A percentile compares a stretch with the other conserved stretches of the same genome.
These are phyloP conservation scores for Yarrowia keelungensis DNA, from an alignment of 805 yeast genomes.

Conservation along the genomic window DNA sequence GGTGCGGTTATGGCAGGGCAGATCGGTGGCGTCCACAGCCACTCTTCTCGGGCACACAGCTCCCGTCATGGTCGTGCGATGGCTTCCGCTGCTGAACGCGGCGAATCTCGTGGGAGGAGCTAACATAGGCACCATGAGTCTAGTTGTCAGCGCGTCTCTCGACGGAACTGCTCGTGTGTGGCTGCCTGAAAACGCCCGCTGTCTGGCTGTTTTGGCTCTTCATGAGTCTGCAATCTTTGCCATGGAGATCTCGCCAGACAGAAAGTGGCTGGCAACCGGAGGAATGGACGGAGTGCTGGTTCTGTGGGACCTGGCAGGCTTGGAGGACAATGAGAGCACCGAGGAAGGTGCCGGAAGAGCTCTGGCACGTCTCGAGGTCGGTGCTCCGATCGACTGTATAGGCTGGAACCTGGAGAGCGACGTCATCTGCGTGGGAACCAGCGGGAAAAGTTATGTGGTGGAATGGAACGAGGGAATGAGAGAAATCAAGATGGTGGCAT, in stretches of 20 bases:
- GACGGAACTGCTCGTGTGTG: slow-evolving; percentile 76
- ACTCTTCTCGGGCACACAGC: slow-evolving; percentile 44
- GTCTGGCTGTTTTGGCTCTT: slow-evolving; percentile 50
- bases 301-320: slow-evolving; percentile 44
- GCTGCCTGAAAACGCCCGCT: slow-evolving; percentile 56
- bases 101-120: slow-evolving; percentile 17
- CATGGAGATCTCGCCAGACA: slow-evolving; percentile 61
- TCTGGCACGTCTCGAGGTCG: slow-evolving; percentile 27
- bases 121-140: slow-evolving; percentile 37
- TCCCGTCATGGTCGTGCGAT: slow-evolving; percentile 44
- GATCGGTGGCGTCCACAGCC: slow-evolving; percentile 54
- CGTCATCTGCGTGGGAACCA: slow-evolving; percentile 29
- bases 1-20: slow-evolving; percentile 81
- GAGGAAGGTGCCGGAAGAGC: slow-evolving; percentile 30
- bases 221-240: slow-evolving; percentile 64
- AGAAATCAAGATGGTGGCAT: background rate
- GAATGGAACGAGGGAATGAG: slow-evolving; percentile 8
- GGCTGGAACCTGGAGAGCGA: slow-evolving; percentile 28
- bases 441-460: slow-evolving; percentile 26
- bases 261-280: slow-evolving; percentile 63
- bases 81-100: slow-evolving; percentile 42
- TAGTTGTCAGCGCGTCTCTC: slow-evolving; percentile 63
- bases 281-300: slow-evolving; percentile 66
- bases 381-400: slow-evolving; percentile 27
- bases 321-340: slow-evolving; percentile 19